Evolutionary conservation across 805 yeast genomes (phyloP), one percentile per base, ranked within the genome.

Genomic region (Candida andamanensis): DNA sequence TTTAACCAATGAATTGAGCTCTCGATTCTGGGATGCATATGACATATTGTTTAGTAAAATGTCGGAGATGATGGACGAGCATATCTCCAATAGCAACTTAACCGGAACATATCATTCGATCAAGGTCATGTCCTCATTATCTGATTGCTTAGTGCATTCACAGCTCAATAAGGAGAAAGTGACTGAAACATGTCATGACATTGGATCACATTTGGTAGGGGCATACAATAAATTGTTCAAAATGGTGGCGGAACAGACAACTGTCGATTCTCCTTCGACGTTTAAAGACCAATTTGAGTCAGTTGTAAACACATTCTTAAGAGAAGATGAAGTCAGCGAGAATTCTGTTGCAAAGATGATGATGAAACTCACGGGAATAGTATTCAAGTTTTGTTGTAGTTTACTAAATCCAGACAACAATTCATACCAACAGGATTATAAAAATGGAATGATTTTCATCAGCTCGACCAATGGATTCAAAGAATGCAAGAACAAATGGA

Each of bases 401-500:
- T 29, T 41, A 21, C 22, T 43, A 15, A 39, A 41, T 5, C 44
- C 48, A 3, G 15, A 21, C 6, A 10, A 25, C 2, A 24, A 22
- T 3, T 5, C 30, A 2, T 24, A 27, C 24, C 28, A 34, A 16
- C 14, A 29, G n/a, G 40, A 43, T 8, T 46, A 41, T 26, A 42
- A 49, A 15, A 43, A 40, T 9, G 45, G 59, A 9, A 56, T 55
- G 29, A 37, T 48, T 35, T 46, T 51, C 24, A 36, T 31, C 1
- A 31, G 39, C 14, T 28, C 18, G 11, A 41, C 47, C 11, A 40
- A 25, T 13, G 24, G 37, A 2, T 63, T 61, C 32, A 33, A 37
- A 3, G 30, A 36, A n/a, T 30, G 33, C n/a, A 65, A 64, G 39
- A 58, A 57, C 33, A 31, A 44, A 4, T 63, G 67, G 68, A 38